Base-by-base conservation (phyloP, 225 moss, liverwort and hornwort species). In the Polytrichum commune region DNA sequence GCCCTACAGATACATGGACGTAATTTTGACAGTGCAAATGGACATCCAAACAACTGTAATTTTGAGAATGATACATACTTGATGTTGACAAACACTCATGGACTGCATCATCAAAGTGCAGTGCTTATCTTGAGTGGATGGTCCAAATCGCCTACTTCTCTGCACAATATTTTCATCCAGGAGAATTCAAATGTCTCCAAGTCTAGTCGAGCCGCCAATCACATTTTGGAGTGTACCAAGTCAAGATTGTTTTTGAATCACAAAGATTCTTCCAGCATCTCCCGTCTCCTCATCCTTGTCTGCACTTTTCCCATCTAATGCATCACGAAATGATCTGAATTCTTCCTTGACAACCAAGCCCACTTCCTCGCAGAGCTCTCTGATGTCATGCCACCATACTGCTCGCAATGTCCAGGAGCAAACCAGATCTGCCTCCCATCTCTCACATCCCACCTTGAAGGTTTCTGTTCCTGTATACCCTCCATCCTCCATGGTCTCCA, bases 361-460 rank as follows among this genome's bases (percentile, higher is more conserved):
- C 13, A 85, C 79, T 26, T 79, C 79, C 79, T 82, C 64, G 60
- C 85, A 82, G 5, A 85, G 35, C 28, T 82, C 74, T 54, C 82
- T 69, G 64, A 79, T 62, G 32, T 85, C 82, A 35, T 82, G 78
- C 82, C 66, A 63, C 72, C 62, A 73, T 55, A 79, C 72, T 19
- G 82, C 85, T 10, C 82, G 85, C 54, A 85, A 72, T 46, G 79
- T 74, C 82, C 85, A 82, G 8, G 32, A 33, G 79, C 76, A 85
- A 46, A 63, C 72, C 79, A 85, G 66, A 23, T 85, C 69, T 71
- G 79, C 82, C 71, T 72, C 73, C 85, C 85, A 77, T 69, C 65
- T 72, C 72, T 72, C 76, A 72, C 82, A 77, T 28, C 85, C 85
- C 19, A 82, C 69, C 64, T 29, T 79, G 57, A 85, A 85, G 6